Percentiles rank a stretch among this genome's conserved stretches.
These are phyloP conservation scores for Neurospora tetraspora DNA, from an alignment of 495 filamentous ascomycete species.

Conservation along the genomic window DNA sequence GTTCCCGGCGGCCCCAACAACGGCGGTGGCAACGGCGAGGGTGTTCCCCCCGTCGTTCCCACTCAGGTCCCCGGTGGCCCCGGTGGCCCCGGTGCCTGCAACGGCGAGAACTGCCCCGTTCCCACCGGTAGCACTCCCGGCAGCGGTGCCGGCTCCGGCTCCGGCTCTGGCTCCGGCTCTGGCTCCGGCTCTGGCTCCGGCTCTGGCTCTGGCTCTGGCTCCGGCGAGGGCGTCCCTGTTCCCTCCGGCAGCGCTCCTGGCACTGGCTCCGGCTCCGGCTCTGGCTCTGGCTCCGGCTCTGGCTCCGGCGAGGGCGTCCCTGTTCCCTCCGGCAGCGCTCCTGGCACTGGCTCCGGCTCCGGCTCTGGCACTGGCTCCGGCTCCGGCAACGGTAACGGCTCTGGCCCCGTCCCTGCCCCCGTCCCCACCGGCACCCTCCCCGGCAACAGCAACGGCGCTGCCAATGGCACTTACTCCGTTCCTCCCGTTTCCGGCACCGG, in stretches of 20 bases:
- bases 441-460: background rate
- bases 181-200: background rate
- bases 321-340: too few species aligned
- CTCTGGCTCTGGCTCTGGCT: background rate
- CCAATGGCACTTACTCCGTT: background rate
- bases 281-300: too few species aligned
- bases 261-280: background rate
- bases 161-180: background rate
- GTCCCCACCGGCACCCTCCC: background rate
- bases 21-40: background rate
- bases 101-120: background rate
- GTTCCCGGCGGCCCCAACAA: background rate
- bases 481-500: background rate
- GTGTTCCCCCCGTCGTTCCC: background rate
- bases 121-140: background rate
- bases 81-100: background rate
- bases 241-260: background rate
- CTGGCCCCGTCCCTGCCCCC: background rate
- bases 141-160: background rate
- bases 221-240: slow-evolving; percentile 4
- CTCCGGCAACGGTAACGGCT: background rate
- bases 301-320: too few species aligned
- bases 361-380: background rate
- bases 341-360: too few species aligned
- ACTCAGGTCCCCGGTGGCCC: background rate